Evolutionary conservation across 805 yeast species (phyloP), one percentile per base, ranked within the genome.

Genomic region (Myxozyma sirexii): DNA sequence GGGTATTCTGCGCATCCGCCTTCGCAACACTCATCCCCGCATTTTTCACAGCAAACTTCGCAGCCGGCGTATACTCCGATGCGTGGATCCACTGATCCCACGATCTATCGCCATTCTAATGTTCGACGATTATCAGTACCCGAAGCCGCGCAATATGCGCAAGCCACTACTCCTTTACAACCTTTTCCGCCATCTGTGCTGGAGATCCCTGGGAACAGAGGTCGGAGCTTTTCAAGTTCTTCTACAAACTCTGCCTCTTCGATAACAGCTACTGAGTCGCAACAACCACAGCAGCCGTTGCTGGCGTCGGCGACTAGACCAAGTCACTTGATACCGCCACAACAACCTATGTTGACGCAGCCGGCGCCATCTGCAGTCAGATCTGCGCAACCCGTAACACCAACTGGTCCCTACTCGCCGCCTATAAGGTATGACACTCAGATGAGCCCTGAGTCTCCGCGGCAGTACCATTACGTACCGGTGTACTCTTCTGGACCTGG

Each of bases 51-150:
- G 53, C 27, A 12, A 23, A 19, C 41, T 6, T 27, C 52, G 8
- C 45, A 38, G 21, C 17, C 57, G 26, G 29, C 27, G 4, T 51
- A 51, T 39, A 15, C 44, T 19, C 23, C 46, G 4, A 19, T 6
- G 13, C 47, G 48, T 4, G 55, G 19, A 6, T 51, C 59, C 0
- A 54, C 62, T 4, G 62, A 58, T 41, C 62, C 62, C 1, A 57
- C 54, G 7, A 21, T 26, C 38, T 58, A 58, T 44, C 57, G 55
- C 10, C 59, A 58, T 39, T 56, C 60, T 13, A 56, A 23, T 19
- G 44, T 56, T 3, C 60, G 56, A 6, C 55, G 60, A 8, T 49
- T 50, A 12, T 52, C 56, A 10, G 45, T 52, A 3, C 56, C 56
- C 3, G 56, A 52, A 15, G 38, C 42, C 13, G 47, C 19, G 4